Percentiles rank a stretch among this genome's conserved stretches.
Evolutionary conservation across 805 yeast species (phyloP).

Genomic region (Suhomyces kilbournensis): DNA sequence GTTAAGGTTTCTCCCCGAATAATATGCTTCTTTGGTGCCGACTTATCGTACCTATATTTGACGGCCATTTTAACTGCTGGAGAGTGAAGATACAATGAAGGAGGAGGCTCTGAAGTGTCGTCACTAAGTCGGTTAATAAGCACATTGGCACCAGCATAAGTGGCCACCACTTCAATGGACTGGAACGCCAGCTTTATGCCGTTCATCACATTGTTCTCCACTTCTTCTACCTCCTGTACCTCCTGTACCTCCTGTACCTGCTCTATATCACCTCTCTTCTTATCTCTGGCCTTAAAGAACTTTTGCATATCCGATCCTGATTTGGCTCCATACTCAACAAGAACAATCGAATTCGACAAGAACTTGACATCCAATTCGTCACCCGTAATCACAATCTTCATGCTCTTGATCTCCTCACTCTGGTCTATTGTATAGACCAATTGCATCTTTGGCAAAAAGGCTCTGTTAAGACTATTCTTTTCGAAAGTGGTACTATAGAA

Average conservation of each 20-base stretch:
- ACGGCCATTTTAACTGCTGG: conserved; percentile 67
- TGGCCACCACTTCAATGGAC: conserved; percentile 50
- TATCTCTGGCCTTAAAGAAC: conserved; percentile 14
- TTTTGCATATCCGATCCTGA: conserved; percentile 47
- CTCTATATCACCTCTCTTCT: not conserved
- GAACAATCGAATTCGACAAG: conserved; percentile 51
- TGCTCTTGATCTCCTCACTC: conserved; percentile 27
- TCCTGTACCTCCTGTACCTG: not conserved
- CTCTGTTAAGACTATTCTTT: conserved; percentile 51
- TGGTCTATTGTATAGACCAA: conserved; percentile 43
- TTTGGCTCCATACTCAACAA: conserved; percentile 51
- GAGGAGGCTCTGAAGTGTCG: conserved; percentile 34
- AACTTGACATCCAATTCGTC: conserved; percentile 67
- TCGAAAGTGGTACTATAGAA: conserved; percentile 50
- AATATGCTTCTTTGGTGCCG: conserved; percentile 38
- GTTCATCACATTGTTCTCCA: not conserved
- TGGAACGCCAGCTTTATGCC: conserved; percentile 15
- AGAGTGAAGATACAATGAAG: conserved; percentile 60
- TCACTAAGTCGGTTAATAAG: conserved; percentile 45
- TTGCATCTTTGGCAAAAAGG: conserved; percentile 68
- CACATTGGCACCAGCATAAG: conserved; percentile 70
- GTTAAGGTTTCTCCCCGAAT: conserved; percentile 55
- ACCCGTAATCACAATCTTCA: conserved; percentile 54
- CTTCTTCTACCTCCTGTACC: not conserved
- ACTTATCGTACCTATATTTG: conserved; percentile 46